Base-by-base conservation (phyloP, 140 eudicot genomes). In the Oenanthe javanica region DNA sequence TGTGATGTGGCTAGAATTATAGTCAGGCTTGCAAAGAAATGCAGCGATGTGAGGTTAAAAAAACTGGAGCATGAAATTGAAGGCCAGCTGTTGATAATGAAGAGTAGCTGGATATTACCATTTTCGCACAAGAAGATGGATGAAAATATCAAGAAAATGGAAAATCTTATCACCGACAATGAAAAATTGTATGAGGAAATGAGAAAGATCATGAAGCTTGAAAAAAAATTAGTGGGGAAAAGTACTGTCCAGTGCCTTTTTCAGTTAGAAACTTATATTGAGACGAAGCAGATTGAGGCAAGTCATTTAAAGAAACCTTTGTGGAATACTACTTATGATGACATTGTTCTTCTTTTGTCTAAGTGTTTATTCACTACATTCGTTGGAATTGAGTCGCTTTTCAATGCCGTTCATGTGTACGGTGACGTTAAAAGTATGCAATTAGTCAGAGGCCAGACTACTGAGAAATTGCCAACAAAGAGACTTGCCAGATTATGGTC, bases 31-130 rank as follows among this genome's bases (percentile, higher is more conserved):
- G 70, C 38, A 23, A 61, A 61, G 70, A 10, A 23, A n/a, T 61
- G 70, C 38, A 61, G 70, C 1, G 70, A 61, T 61, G 38, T 2
- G 70, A 13, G 38, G 38, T 61, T 61, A 10, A n/a, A 9, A 8
- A 61, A 61, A n/a, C 23, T 61, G 70, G 70, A 61, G 70, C 14
- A 61, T 61, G 70, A 61, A 61, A 61, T 61, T 23, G 70, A 61
- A 61, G 38, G 38, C 3, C 70, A n/a, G 14, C 70, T 61, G 38
- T 12, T n/a, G 70, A 61, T 8, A 9, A 61, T 9, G 70, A 61
- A 61, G 70, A 61, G n/a, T n/a, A 23, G 70, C 38, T 61, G 70
- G 70, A 61, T 61, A 61, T 0, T 61, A 3, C 70, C 38, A 61
- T 61, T 61, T 25, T 23, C 70, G 14, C 9, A 31, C 2, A 61